phyloP scores from a whole-genome alignment of 208 protist species.

The Angomonas deanei region DNA sequence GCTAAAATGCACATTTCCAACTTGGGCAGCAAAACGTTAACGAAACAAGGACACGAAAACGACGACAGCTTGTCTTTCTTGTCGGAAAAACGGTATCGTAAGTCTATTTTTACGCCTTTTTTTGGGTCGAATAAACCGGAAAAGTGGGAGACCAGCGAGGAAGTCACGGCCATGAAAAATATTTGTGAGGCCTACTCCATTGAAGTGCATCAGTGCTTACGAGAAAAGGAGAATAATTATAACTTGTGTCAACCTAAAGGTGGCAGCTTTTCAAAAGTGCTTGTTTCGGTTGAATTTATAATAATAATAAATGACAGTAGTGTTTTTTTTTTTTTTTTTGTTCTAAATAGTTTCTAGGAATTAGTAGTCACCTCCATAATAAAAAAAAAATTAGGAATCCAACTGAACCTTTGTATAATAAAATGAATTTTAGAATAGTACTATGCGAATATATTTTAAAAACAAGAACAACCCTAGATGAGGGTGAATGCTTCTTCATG shows the following conservation, averaged over 20 bases:
- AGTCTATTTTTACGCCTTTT: neutral
- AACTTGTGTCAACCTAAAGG: neutral
- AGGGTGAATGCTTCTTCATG: too few species aligned
- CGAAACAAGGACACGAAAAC: neutral
- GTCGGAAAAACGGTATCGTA: neutral
- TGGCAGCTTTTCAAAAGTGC: neutral
- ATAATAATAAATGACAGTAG: too few species aligned
- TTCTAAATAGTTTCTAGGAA: too few species aligned
- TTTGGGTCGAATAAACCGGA: neutral
- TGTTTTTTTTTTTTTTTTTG: too few species aligned
- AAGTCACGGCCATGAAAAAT: neutral
- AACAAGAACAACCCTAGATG: too few species aligned
- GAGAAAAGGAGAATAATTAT: neutral
- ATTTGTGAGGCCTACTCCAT: neutral
- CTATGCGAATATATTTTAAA: too few species aligned
- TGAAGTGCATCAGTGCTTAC: neutral
- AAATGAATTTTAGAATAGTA: neutral
- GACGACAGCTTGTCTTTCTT: neutral
- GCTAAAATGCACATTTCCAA: neutral
- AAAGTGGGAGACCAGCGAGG: neutral
- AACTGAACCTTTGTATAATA: neutral
- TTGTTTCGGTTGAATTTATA: neutral
- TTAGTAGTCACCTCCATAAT: too few species aligned
- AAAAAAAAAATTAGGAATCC: neutral
- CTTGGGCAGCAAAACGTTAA: neutral